phyloP scores from a whole-genome alignment of 805 yeast species.

The Wickerhamiella dianesei region DNA sequence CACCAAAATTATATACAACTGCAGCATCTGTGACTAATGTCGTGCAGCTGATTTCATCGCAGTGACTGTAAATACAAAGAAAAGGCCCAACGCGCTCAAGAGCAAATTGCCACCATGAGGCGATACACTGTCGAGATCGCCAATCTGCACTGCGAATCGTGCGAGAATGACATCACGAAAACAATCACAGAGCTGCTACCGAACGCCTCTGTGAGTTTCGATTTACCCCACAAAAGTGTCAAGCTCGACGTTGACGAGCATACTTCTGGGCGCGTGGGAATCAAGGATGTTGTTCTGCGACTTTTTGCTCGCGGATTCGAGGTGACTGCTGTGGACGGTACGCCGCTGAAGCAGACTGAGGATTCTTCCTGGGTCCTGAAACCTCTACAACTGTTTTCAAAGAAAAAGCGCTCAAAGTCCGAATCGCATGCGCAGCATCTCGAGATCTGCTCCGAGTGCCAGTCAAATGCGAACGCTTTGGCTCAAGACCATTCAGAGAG shows the following conservation, averaged over 20 bases:
- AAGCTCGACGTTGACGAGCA: slow-evolving; percentile 12
- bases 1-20: too few species aligned
- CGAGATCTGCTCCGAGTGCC: slow-evolving; percentile 13
- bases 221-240: slow-evolving; percentile 21
- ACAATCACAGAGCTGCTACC: slow-evolving; percentile 21
- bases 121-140: slow-evolving; percentile 22
- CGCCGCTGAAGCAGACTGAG: not conserved
- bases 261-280: slow-evolving; percentile 5
- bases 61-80: not conserved
- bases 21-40: too few species aligned
- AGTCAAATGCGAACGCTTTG: slow-evolving; percentile 13
- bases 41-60: not conserved
- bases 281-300: slow-evolving; percentile 6
- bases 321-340: slow-evolving; percentile 12
- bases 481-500: slow-evolving; percentile 11
- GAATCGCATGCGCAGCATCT: slow-evolving; percentile 12
- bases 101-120: not conserved
- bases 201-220: slow-evolving; percentile 16
- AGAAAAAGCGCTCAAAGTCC: slow-evolving; percentile 3
- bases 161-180: slow-evolving; percentile 30
- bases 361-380: not conserved
- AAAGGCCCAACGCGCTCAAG: not conserved
- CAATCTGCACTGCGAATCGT: slow-evolving; percentile 45
- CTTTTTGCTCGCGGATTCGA: slow-evolving; percentile 21
- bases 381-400: slow-evolving; percentile 1